phyloP scores from a whole-genome alignment of 2,329 filamentous ascomycete genomes.

The Aspergillus arachidicola region DNA sequence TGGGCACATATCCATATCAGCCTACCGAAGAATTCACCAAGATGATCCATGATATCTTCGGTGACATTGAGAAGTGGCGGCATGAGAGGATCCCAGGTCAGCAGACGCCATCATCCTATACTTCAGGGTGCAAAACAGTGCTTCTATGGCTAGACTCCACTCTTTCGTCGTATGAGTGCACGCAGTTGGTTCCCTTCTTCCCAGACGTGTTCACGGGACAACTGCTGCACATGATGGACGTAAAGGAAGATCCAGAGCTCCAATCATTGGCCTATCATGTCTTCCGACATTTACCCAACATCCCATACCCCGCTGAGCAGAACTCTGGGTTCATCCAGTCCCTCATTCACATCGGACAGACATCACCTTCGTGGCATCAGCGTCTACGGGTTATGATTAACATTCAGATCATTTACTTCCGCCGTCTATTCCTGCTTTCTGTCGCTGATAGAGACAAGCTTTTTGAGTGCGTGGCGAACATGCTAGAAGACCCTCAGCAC shows the following conservation, averaged over 20 bases:
- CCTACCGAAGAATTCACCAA: conserved; percentile 72
- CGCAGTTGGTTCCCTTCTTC: conserved; percentile 87
- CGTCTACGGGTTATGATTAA: conserved; percentile 92
- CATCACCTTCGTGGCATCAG: conserved; percentile 89
- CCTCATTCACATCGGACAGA: conserved; percentile 84
- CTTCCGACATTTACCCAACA: conserved; percentile 93
- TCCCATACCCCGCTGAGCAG: conserved; percentile 85
- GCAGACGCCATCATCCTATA: conserved; percentile 92
- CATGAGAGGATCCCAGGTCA: conserved; percentile 81
- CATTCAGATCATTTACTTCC: conserved; percentile 98
- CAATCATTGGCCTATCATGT: conserved; percentile 95
- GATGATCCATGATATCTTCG: conserved; percentile 75
- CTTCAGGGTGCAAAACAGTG: conserved; percentile 93
- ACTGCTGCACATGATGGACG: conserved; percentile 98
- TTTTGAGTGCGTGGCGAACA: conserved; percentile 90
- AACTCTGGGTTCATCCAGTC: conserved; percentile 81
- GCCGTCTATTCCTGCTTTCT: conserved; percentile 84
- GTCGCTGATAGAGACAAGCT: conserved; percentile 74
- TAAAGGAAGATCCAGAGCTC: conserved; percentile 96
- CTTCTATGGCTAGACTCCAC: conserved; percentile 93
- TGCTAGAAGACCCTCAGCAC: conserved; percentile 88
- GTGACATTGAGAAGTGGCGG: conserved; percentile 82
- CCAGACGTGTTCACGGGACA: conserved; percentile 86
- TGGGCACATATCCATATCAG: conserved; percentile 82
- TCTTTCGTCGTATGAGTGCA: conserved; percentile 89